A percentile compares a stretch with the other conserved stretches of the same genome.
Conservation (phyloP, 2,329 filamentous ascomycete genomes). For the Rosellinia necatrix region DNA sequence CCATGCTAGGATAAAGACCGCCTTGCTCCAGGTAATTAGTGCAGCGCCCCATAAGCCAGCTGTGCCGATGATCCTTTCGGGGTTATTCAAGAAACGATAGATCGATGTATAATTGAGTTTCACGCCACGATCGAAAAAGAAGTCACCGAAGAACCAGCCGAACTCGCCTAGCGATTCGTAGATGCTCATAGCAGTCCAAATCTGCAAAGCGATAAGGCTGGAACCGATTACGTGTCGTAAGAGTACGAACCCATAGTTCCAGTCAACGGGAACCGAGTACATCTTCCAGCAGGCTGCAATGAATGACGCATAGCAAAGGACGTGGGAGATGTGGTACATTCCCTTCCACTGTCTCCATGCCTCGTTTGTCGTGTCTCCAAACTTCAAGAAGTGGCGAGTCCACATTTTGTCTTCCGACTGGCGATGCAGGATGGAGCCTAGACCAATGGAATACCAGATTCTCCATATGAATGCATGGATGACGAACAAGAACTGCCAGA, state of each 20-base stretch:
- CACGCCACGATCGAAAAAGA: constrained; percentile 89
- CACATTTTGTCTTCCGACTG: constrained; percentile 93
- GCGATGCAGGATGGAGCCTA: constrained; percentile 80
- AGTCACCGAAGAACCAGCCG: constrained; percentile 98
- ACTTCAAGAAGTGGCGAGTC: constrained; percentile 98
- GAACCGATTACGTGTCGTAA: constrained; percentile 86
- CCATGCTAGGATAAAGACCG: constrained; percentile 85
- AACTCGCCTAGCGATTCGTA: constrained; percentile 97
- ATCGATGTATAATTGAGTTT: constrained; percentile 96
- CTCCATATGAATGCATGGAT: constrained; percentile 82
- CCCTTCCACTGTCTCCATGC: constrained; percentile 99
- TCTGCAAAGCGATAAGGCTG: constrained; percentile 80
- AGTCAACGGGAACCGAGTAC: constrained; percentile 85
- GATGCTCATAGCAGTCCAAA: constrained; percentile 92
- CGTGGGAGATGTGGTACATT: constrained; percentile 90
- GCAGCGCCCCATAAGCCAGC: constrained; percentile 96
- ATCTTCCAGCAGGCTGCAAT: constrained; percentile 94
- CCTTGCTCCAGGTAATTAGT: constrained; percentile 86
- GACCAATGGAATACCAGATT: constrained; percentile 87
- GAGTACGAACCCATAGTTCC: constrained; percentile 82
- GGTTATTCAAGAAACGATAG: constrained; percentile 97
- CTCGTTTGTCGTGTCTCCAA: constrained; percentile 85
- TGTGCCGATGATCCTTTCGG: constrained; percentile 89
- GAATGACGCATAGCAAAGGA: constrained; percentile 87
- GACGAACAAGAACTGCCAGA: constrained; percentile 80